These are phyloP conservation scores for Sugiyamaella floridensis DNA, from an alignment of 805 yeast species.

Conservation along the genomic window DNA sequence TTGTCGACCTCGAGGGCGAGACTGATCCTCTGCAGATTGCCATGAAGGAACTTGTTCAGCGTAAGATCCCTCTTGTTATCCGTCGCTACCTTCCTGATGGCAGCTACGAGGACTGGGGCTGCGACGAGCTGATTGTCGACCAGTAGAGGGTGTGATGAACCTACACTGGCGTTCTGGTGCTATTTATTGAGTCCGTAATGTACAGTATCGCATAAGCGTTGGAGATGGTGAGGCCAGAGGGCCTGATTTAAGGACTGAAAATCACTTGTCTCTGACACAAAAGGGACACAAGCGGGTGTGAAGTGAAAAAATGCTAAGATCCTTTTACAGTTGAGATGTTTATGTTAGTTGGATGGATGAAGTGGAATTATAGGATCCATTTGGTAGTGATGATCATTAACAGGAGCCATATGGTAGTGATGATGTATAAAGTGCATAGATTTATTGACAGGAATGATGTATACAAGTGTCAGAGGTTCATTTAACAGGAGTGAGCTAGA, in stretches of 20 bases:
- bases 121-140: conserved; percentile 93
- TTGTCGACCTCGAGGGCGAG: conserved; percentile 97
- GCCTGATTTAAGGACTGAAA: no score
- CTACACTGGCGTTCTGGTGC: not conserved
- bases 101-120: conserved; percentile 97
- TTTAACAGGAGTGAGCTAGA: no score
- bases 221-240: not conserved
- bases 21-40: conserved; percentile 98
- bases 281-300: no score
- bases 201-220: not conserved
- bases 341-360: no score
- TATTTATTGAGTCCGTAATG: conserved; percentile 4
- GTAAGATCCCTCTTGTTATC: conserved; percentile 89
- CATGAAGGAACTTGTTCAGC: conserved; percentile 90
- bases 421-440: no score
- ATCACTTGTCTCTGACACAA: no score
- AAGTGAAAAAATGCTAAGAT: no score
- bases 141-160: conserved; percentile 30
- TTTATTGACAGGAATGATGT: no score
- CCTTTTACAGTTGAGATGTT: not conserved
- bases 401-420: no score
- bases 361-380: no score
- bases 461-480: no score
- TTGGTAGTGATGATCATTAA: no score
- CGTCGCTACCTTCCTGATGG: conserved; percentile 97